Conservation (phyloP, 164 flowering plant genomes). For the Brasenia schreberi region DNA sequence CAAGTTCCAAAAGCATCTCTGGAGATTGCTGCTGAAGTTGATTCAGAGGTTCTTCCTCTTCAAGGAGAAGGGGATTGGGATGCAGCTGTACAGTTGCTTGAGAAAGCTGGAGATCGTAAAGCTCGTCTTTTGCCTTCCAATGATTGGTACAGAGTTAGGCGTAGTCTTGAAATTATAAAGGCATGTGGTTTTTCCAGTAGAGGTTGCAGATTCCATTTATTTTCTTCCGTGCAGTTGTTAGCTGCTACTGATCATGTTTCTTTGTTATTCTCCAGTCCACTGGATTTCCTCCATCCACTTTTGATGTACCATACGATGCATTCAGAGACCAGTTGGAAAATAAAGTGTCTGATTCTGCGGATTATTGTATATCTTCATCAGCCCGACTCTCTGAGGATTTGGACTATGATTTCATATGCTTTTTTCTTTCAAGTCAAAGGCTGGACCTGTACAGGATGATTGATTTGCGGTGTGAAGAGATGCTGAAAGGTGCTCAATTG, state of each 20-base stretch:
- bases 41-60: conserved; percentile 42
- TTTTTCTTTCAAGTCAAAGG: conserved; percentile 77
- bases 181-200: conserved; percentile 13
- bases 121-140: conserved; percentile 51
- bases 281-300: conserved; percentile 91
- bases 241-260: background rate
- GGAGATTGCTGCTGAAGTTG: conserved; percentile 56
- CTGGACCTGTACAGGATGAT: conserved; percentile 71
- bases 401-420: conserved; percentile 83
- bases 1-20: conserved; percentile 84
- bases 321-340: conserved; percentile 37
- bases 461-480: conserved; percentile 89
- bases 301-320: conserved; percentile 73
- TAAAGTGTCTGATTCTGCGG: conserved; percentile 12
- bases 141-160: conserved; percentile 87
- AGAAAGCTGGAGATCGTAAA: conserved; percentile 68
- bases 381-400: conserved; percentile 32
- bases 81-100: conserved; percentile 75
- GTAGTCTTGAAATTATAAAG: conserved; percentile 89
- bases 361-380: conserved; percentile 15
- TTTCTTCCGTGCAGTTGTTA: background rate
- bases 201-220: background rate
- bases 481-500: conserved; percentile 60
- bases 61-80: conserved; percentile 63
- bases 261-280: conserved; percentile 36